Percentiles rank a stretch among this genome's conserved stretches.
These are phyloP conservation scores for Salix purpurea DNA, from an alignment of 345 rosid genomes.

Conservation along the genomic window DNA sequence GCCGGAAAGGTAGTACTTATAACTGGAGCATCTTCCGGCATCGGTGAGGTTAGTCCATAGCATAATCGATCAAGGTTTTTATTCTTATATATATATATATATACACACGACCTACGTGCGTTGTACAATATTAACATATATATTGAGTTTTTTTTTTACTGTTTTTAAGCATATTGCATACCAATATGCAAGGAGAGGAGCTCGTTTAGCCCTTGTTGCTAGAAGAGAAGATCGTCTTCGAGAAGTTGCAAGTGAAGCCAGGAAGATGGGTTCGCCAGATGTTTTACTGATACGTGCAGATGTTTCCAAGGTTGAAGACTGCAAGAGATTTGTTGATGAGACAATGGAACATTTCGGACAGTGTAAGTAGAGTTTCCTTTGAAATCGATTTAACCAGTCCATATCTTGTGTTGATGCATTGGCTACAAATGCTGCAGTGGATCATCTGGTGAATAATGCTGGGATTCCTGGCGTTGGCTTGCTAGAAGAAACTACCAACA, in stretches of 20 bases:
- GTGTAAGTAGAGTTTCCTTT: constrained; percentile 26
- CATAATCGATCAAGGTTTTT: neutral
- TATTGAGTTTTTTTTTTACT: neutral
- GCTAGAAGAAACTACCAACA: constrained; percentile 1
- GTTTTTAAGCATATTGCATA: constrained; percentile 41
- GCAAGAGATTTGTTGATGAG: constrained; percentile 38
- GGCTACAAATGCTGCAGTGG: constrained; percentile 6
- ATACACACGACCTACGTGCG: too few species aligned
- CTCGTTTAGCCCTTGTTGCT: constrained; percentile 15
- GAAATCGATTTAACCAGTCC: too few species aligned
- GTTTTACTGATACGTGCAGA: constrained; percentile 34
- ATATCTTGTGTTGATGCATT: too few species aligned
- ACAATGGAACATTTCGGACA: constrained; percentile 43
- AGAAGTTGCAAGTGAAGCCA: constrained; percentile 6
- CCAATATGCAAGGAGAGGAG: constrained; percentile 21
- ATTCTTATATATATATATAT: too few species aligned
- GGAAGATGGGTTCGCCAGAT: constrained; percentile 17
- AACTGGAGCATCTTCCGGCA: constrained; percentile 67
- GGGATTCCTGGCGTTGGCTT: neutral
- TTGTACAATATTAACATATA: too few species aligned
- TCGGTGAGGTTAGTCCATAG: constrained; percentile 44
- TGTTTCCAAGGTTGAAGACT: constrained; percentile 51
- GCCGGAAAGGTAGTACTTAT: constrained; percentile 53
- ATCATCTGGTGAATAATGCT: constrained; percentile 27
- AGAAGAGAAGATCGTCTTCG: constrained; percentile 11